Conservation (phyloP, 352 stramenopile genomes). For the Aphanomyces stellatus region DNA sequence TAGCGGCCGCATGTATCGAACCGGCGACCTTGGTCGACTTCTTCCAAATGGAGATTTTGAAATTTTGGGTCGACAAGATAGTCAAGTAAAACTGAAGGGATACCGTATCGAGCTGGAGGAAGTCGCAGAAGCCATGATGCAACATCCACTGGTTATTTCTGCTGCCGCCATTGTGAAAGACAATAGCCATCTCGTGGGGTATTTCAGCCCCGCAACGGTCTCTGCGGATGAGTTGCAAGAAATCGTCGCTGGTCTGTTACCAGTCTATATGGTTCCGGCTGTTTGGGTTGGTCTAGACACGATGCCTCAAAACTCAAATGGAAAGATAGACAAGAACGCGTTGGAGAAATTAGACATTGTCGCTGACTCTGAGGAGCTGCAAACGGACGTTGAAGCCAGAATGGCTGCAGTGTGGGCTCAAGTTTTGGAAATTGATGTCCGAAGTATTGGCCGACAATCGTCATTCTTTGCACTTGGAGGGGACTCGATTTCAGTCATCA, state of each 20-base stretch:
- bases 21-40: constrained; percentile 86
- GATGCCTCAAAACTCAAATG: constrained; percentile 77
- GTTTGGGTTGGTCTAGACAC: constrained; percentile 73
- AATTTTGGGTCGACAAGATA: constrained; percentile 90
- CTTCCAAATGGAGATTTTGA: constrained; percentile 87
- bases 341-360: constrained; percentile 74
- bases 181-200: constrained; percentile 89
- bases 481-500: constrained; percentile 24
- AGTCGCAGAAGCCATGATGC: constrained; percentile 83
- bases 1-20: constrained; percentile 83
- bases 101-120: constrained; percentile 91
- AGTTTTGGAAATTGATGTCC: constrained; percentile 50
- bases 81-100: constrained; percentile 94
- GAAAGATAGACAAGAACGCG: constrained; percentile 85
- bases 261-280: constrained; percentile 76
- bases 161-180: constrained; percentile 87
- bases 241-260: constrained; percentile 67
- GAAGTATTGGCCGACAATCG: constrained; percentile 39
- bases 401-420: constrained; percentile 58
- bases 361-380: constrained; percentile 28
- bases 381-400: constrained; percentile 51
- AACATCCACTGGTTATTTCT: constrained; percentile 76
- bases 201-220: constrained; percentile 78
- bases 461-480: constrained; percentile 80
- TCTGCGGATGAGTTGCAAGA: constrained; percentile 53